Evolutionary conservation across 2,329 filamentous ascomycete species (phyloP), one percentile per base, ranked within the genome.

Genomic region (Zarea fungicola): DNA sequence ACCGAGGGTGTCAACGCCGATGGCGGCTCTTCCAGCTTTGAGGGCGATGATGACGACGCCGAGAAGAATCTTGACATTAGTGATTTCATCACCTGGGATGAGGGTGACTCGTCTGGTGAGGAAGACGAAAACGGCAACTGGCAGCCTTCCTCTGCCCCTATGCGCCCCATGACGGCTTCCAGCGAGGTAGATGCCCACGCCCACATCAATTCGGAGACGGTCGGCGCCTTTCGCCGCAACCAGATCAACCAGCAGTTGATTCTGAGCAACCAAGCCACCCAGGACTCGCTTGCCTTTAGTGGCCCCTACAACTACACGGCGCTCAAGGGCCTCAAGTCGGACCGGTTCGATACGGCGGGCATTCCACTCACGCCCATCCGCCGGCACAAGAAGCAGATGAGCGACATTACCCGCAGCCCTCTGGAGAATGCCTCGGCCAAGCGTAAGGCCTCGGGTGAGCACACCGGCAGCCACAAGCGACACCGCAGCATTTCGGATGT

Each of bases 161-260:
- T 65, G 3, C 73, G 77, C 18, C 72, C 73, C 23, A 68, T 66
- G n/a, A 75, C 75, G 29, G 66, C 73, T 31, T 65, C 68, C 25
- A 73, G 72, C 59, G 74, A 81, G 54, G 63, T 65, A 16, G 68
- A 74, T 31, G 62, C 71, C 8, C 62, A 67, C 10, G 80, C 90
- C 32, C 82, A 85, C 58, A 79, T 81, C 55, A 80, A 80, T 51
- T 67, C 75, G 8, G 79, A 83, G 49, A 80, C 85, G 13, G 87
- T 93, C 29, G 86, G 86, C 31, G 85, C 87, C 1, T 95, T 93
- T 74, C 87, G 87, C 49, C 80, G 74, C 55, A 84, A 80, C 64
- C 82, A 80, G 62, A 81, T 73, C 72, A 79, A 80, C 61, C 75
- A 80, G 60, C 76, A 80, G 56, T 69, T 82, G 52, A 79, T 82